Evolutionary conservation across 352 stramenopile species (phyloP), one percentile per base, ranked within the genome.

Genomic region (Phytophthora megakarya): DNA sequence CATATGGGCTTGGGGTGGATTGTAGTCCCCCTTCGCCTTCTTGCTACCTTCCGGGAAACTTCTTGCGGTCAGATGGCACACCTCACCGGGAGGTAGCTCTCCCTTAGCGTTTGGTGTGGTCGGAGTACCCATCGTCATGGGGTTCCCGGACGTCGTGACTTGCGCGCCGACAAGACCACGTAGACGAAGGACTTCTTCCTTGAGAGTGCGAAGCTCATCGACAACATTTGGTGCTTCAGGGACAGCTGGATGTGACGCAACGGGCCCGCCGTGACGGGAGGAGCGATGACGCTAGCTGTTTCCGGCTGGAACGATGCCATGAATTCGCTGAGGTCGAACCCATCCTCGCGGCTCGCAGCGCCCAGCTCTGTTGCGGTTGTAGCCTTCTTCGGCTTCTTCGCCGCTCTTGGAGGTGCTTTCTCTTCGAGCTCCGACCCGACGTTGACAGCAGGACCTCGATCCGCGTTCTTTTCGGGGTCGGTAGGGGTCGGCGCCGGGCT

Each of bases 11-110:
- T 61, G 54, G 0, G 38, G 48, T 6, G 49, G 48, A 15, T 56
- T 30, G 40, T 67, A 61, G 40, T 61, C 49, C 15, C 49, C 48
- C 33, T 60, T 57, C 25, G n/a, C 25, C 38, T 40, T 51, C 39
- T 53, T 53, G 13, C 26, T 2, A 30, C 22, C 18, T 39, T 67
- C 48, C 1, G 19, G 47, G 22, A 60, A 55, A 12, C 48, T 66
- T 0, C 16, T 6, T 4, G 16, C 37, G 12, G 47, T 48, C 8
- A 59, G 30, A 16, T n/a, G 22, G 1, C 44, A 39, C 21, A 47
- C 3, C 5, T 51, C n/a, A 1, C 25, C 16, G 3, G 26, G 25
- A 4, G 26, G 16, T 7, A 33, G 8, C 18, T 55, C 58, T 9
- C 48, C 59, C 28, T 48, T 61, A 0, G 42, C n/a, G 7, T 62